Base-by-base conservation (phyloP, 164 flowering plant species). In the Vitis amurensis region DNA sequence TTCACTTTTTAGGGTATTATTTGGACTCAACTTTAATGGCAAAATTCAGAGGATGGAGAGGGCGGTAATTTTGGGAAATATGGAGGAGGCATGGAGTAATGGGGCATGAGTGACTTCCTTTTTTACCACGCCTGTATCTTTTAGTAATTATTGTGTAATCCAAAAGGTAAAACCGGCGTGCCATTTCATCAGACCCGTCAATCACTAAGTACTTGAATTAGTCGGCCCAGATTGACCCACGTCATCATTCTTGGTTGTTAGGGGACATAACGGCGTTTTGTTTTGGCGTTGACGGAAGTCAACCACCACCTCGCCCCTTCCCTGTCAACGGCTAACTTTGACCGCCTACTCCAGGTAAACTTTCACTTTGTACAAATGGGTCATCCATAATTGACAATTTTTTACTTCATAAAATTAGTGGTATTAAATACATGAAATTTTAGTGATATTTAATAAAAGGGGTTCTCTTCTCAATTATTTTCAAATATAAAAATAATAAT, bases 51-150 rank as follows among this genome's bases (percentile, higher is more conserved):
- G 44, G 44, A 37, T 3, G 44, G 44, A 37, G 7, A 37, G 44
- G 0, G 44, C 44, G 44, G 4, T 19, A 12, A 27, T 47, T 61
- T 62, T 50, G 44, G 44, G 44, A 37, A 37, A 37, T 48, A 47
- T 17, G 56, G 62, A 14, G 13, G 44, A 14, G 13, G 44, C 55
- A 11, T 17, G 17, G 30, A 27, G 74, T 65, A 27, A 50, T 19
- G 29, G n/a, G 30, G 77, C 27, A 17, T 29, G 52, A 67, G 71
- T 71, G 66, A 63, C 63, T 61, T 71, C 70, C 48, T 37, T 56
- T 23, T 57, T 61, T 8, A 55, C 74, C 79, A 76, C 79, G 75
- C 79, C 72, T 65, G 71, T 60, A 66, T 75, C 69, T 55, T 55
- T 44, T 8, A 49, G 64, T 59, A 70, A 70, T 74, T 16, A 77